A percentile compares a stretch with the other conserved stretches of the same genome.
phyloP scores from a whole-genome alignment of 1,139 yeast species.

The Candida glucosophila region DNA sequence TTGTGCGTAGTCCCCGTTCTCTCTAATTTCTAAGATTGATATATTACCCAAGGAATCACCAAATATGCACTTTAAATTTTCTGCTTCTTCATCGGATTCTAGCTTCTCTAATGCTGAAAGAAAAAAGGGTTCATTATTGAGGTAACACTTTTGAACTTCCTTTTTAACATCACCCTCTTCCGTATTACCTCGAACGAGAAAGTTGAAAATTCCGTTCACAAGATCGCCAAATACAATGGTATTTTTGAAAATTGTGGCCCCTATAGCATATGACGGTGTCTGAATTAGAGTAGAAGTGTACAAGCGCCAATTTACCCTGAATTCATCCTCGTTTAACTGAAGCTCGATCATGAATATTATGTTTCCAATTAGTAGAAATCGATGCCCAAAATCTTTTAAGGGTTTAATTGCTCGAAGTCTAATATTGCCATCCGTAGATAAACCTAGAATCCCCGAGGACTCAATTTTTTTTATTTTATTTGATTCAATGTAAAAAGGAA shows the following conservation, averaged over 20 bases:
- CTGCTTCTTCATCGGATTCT: slow-evolving; percentile 1
- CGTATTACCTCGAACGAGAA: slow-evolving; percentile 1
- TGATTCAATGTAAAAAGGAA: slow-evolving; percentile 8
- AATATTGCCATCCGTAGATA: slow-evolving; percentile 7
- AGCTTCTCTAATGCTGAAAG: slow-evolving; percentile 9
- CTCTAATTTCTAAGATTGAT: slow-evolving; percentile 4
- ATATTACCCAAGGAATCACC: slow-evolving; percentile 30
- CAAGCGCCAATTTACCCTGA: slow-evolving; percentile 7
- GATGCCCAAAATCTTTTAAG: slow-evolving; percentile 4
- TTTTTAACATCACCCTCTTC: neutral
- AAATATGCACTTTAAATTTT: slow-evolving; percentile 6
- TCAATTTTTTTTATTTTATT: slow-evolving; percentile 6
- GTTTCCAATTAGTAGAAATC: slow-evolving; percentile 10
- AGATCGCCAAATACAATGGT: slow-evolving; percentile 13
- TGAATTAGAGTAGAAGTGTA: slow-evolving; percentile 6
- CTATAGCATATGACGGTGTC: slow-evolving; percentile 8
- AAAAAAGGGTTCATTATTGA: slow-evolving; percentile 8
- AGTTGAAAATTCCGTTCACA: slow-evolving; percentile 11
- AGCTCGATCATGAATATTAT: slow-evolving; percentile 8
- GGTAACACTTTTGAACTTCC: slow-evolving; percentile 3
- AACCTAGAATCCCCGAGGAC: slow-evolving; percentile 7
- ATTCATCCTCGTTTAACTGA: slow-evolving; percentile 1
- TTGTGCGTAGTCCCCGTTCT: slow-evolving; percentile 4
- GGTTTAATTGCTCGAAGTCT: slow-evolving; percentile 7
- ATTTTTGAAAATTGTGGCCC: slow-evolving; percentile 5